A percentile compares a stretch with the other conserved stretches of the same genome.
These are phyloP conservation scores for Mrakia frigida DNA, from an alignment of 768 basidiomycete genomes.

Conservation along the genomic window DNA sequence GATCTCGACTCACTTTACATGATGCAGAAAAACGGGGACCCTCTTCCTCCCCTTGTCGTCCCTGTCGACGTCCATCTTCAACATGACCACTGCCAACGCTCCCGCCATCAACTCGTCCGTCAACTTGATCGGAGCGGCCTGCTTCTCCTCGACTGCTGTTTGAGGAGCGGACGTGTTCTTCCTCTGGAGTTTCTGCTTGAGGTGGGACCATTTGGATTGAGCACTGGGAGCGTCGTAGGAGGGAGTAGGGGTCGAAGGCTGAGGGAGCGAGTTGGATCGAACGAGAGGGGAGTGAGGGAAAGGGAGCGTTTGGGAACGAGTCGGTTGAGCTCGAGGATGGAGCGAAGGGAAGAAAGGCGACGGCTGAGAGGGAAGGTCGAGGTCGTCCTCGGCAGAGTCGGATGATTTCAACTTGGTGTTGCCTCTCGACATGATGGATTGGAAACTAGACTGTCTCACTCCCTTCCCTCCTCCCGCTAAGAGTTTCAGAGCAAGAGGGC, in stretches of 20 bases:
- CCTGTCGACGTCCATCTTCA: slow-evolving; percentile 44
- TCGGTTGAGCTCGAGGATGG: not conserved
- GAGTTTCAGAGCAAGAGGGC: not conserved
- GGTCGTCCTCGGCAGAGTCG: not conserved
- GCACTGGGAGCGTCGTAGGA: not conserved
- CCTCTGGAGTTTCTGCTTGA: slow-evolving; percentile 28
- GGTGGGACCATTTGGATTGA: slow-evolving; percentile 18
- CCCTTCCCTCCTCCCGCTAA: slow-evolving; percentile 26
- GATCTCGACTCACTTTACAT: slow-evolving; percentile 20
- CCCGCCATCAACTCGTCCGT: slow-evolving; percentile 44
- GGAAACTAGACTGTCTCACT: not conserved
- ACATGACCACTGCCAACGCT: slow-evolving; percentile 43
- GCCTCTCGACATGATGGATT: not conserved
- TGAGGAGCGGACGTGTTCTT: not conserved
- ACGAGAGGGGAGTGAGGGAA: slow-evolving; percentile 9
- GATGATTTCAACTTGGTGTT: not conserved
- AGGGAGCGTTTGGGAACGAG: slow-evolving; percentile 12
- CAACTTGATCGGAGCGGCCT: slow-evolving; percentile 16
- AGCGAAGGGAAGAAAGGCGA: not conserved
- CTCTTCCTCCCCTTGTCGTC: slow-evolving; percentile 44
- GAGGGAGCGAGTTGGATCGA: slow-evolving; percentile 12
- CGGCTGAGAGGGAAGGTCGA: not conserved
- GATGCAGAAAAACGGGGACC: slow-evolving; percentile 42
- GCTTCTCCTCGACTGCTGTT: slow-evolving; percentile 2
- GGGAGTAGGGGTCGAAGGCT: not conserved